A percentile compares a stretch with the other conserved stretches of the same genome.
Evolutionary conservation across 164 flowering plant species (phyloP).

Genomic region (Santalum album): DNA sequence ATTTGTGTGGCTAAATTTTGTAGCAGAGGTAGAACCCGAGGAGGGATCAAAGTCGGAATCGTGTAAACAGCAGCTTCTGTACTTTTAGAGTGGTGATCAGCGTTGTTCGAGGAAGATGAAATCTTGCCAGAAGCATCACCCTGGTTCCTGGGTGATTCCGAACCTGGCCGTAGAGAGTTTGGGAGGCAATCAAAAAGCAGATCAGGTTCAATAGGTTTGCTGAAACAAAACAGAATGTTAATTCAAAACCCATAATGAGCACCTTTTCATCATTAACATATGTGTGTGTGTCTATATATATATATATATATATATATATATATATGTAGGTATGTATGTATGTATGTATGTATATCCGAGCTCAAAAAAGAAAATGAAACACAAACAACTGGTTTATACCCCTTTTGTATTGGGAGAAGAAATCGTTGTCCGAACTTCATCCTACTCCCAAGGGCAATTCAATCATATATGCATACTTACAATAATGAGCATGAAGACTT

Average conservation of each 20-base stretch:
- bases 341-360: no score
- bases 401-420: no score
- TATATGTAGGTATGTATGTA: no score
- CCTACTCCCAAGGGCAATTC: no score
- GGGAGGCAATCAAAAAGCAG: conserved; percentile 62
- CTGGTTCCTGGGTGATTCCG: conserved; percentile 28
- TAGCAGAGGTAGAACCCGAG: conserved; percentile 48
- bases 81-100: conserved; percentile 28
- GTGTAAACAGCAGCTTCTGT: conserved; percentile 33
- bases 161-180: conserved; percentile 40
- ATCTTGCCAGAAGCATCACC: conserved; percentile 17
- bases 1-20: conserved; percentile 52
- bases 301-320: no score
- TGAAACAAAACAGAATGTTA: conserved; percentile 24
- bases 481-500: no score
- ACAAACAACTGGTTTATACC: no score
- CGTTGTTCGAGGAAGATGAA: conserved; percentile 12
- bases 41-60: conserved; percentile 45
- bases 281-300: no score
- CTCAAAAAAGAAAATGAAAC: no score
- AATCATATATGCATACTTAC: no score
- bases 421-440: no score
- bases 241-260: neutral
- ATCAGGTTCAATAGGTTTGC: conserved; percentile 92
- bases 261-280: neutral